These are phyloP conservation scores for Malbranchea cinnamomea DNA, from an alignment of 2,329 filamentous ascomycete genomes.

Conservation along the genomic window DNA sequence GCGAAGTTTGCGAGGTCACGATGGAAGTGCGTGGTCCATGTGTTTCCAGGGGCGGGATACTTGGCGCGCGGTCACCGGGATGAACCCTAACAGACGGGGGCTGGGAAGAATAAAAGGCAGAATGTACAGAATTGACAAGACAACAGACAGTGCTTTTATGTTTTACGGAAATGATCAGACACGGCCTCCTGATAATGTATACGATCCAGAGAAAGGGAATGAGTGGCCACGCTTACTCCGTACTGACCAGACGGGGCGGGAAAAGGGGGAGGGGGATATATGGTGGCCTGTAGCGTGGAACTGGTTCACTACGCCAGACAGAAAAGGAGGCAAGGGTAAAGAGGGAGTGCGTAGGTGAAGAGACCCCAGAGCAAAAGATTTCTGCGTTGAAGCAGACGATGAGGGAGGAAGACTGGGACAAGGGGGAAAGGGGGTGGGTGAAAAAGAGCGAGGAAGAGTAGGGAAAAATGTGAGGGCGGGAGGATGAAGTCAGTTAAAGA, in stretches of 20 bases:
- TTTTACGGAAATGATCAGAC: background rate
- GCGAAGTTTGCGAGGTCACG: slow-evolving; percentile 6
- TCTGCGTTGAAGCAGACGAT: too few relatives aligned
- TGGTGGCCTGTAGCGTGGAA: too few relatives aligned
- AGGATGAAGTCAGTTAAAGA: slow-evolving; percentile 2
- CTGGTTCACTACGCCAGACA: too few relatives aligned
- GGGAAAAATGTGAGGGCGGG: slow-evolving; percentile 1
- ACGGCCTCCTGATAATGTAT: too few relatives aligned
- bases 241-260: too few relatives aligned
- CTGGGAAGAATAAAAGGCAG: background rate
- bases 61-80: slow-evolving; percentile 8
- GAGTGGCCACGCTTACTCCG: too few relatives aligned
- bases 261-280: too few relatives aligned
- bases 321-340: too few relatives aligned
- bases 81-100: slow-evolving; percentile 1
- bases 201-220: too few relatives aligned
- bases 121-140: background rate
- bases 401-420: background rate
- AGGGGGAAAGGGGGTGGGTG: slow-evolving; percentile 1
- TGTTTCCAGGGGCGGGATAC: slow-evolving; percentile 4
- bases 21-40: slow-evolving; percentile 1
- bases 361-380: too few relatives aligned
- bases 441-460: slow-evolving; percentile 2
- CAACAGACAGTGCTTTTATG: background rate
- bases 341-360: too few relatives aligned